Evolutionary conservation across 495 filamentous ascomycete species (phyloP), one percentile per base, ranked within the genome.

Genomic region (Tuber aestivum): DNA sequence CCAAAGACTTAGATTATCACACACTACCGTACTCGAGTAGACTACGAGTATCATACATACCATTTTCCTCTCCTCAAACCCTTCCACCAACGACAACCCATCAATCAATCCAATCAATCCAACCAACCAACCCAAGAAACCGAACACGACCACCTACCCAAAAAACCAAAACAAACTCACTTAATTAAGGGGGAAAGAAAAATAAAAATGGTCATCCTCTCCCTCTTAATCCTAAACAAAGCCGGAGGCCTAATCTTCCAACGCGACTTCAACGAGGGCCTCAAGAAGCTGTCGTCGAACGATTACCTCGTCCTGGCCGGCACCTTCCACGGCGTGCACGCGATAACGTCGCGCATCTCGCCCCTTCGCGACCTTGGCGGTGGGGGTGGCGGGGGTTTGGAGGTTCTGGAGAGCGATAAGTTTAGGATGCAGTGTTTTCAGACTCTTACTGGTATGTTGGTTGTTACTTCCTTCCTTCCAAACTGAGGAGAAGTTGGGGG

Each of bases 221-320:
- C 93, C 72, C 90, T 99, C 75, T 92, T 98, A 78, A 92, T 99
- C 80, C 97, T 99, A 86, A 97, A 97, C 87, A 98, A 98, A 87
- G 94, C 95, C 71, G 95, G 95, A 65, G 95, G 95, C 76, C 87
- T 99, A 75, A 92, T 98, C 84, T 99, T 97, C 86, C 93, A 97
- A 85, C 92, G 93, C 72, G 92, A 94, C 79, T 98, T 98, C 86
- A 90, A 93, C 81, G 88, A 90, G 70, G 87, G 90, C 40, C 87
- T 98, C 77, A 91, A 90, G 84, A 94, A 95, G 83, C 89, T 98
- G 80, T 92, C 88, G 71, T 93, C 92, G 72, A 99, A 99, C 82
- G 96, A 98, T 86, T 93, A 93, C 83, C 91, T 99, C 6, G 94
- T 98, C 74, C 91, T 99, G n/a, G 95, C 95, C 0, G 95, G 95